phyloP scores from a whole-genome alignment of 371 early-diverging fungal genomes.

The Actinomortierella ambigua region DNA sequence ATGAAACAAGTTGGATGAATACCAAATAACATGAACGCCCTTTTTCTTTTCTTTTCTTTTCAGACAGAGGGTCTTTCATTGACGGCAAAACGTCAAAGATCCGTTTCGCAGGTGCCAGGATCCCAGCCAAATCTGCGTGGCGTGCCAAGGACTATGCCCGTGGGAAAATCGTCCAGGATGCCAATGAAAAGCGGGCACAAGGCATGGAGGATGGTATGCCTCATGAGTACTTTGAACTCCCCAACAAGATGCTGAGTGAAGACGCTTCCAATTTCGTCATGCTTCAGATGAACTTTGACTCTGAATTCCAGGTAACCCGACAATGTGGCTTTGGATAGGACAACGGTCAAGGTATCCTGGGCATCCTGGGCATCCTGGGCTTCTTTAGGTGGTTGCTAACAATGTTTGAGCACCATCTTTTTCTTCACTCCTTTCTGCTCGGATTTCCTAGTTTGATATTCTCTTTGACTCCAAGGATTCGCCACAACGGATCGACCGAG shows the following conservation, averaged over 20 bases:
- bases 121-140: no score
- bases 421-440: not conserved
- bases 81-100: no score
- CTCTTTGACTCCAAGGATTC: slow-evolving; percentile 56
- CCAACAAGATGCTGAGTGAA: slow-evolving; percentile 43
- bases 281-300: slow-evolving; percentile 63
- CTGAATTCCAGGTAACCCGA: slow-evolving; percentile 60
- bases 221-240: slow-evolving; percentile 1
- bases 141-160: slow-evolving; percentile 8
- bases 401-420: not conserved
- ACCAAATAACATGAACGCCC: no score
- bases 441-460: slow-evolving; percentile 59
- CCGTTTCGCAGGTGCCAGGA: no score
- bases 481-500: slow-evolving; percentile 21
- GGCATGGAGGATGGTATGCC: slow-evolving; percentile 16
- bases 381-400: not conserved
- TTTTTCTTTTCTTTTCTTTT: not conserved
- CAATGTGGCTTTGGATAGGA: not conserved
- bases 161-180: slow-evolving; percentile 15
- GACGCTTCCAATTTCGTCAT: slow-evolving; percentile 56
- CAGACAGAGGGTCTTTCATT: not conserved
- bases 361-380: not conserved
- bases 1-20: no score
- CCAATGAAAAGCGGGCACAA: slow-evolving; percentile 3
- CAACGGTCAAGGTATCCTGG: no score